These are phyloP conservation scores for Elasticomyces elasticus DNA, from an alignment of 495 filamentous ascomycete species.

Conservation along the genomic window DNA sequence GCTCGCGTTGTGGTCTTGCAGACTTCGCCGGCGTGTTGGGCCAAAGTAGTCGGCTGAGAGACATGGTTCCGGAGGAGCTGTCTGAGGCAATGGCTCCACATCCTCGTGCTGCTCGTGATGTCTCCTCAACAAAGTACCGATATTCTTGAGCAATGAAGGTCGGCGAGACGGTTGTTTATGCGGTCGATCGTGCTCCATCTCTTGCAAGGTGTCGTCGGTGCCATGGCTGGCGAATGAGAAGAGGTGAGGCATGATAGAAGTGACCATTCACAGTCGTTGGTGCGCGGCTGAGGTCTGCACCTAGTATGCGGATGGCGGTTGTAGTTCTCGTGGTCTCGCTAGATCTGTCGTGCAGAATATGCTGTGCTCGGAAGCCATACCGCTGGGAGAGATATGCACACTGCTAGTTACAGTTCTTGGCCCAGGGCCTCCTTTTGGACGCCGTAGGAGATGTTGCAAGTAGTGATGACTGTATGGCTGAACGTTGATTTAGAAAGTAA, in stretches of 20 bases:
- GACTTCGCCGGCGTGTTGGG: constrained; percentile 12
- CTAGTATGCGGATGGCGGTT: not conserved
- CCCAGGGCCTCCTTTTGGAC: too few relatives aligned
- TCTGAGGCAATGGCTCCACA: not conserved
- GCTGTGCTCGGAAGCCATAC: not conserved
- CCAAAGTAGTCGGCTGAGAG: constrained; percentile 2
- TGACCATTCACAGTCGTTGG: constrained; percentile 8
- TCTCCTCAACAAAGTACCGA: constrained; percentile 28
- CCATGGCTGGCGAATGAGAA: constrained; percentile 22
- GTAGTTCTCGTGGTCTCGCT: not conserved
- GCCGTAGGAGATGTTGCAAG: not conserved
- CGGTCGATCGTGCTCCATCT: constrained; percentile 16
- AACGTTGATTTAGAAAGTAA: not conserved
- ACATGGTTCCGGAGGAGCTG: not conserved
- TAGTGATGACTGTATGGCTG: not conserved
- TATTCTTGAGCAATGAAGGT: constrained; percentile 24
- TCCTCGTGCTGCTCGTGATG: constrained; percentile 16
- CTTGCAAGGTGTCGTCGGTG: constrained; percentile 10
- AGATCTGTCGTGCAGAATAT: not conserved
- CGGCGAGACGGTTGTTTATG: constrained; percentile 25
- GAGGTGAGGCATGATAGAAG: constrained; percentile 18
- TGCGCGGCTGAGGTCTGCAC: not conserved
- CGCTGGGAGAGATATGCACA: not conserved
- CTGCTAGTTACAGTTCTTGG: not conserved
- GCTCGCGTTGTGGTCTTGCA: not conserved